Base-by-base conservation (phyloP, 2,329 filamentous ascomycete genomes). In the Acarospora socialis region DNA sequence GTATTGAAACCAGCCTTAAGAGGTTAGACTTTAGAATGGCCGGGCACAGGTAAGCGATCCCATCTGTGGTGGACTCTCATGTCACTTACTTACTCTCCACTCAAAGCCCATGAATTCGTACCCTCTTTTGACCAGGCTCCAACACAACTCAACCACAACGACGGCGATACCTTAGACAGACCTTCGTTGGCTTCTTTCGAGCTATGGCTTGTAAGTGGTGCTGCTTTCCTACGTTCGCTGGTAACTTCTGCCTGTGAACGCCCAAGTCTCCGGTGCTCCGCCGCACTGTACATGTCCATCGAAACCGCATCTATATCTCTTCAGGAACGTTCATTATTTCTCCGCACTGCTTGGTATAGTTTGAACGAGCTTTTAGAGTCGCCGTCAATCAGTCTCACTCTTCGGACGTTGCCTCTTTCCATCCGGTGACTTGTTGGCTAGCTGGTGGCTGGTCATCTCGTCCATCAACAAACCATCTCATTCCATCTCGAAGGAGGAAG, bases 151-250 rank as follows among this genome's bases (percentile, higher is more conserved):
- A 18, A 34, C 25, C 18, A 15, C 18, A 34, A 32, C 25, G 25
- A 21, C 32, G 15, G 12, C 32, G 21, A 30, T 24, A 30, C 21
- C 25, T 23, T 27, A 24, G 21, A 30, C 24, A 30, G 20, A 15
- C 16, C 21, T 18, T 34, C 32, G 21, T 34, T 34, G 24, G 21
- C 24, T 21, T 18, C 26, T 38, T 41, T 25, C 31, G 28, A 37
- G 35, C 39, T 33, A 56, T 55, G 54, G 54, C 54, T 55, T 54
- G 54, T 57, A 52, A 55, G 54, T 56, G 27, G 3, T 37, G n/a
- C n/a, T n/a, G n/a, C n/a, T n/a, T n/a, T n/a, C n/a, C n/a, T n/a
- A n/a, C n/a, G n/a, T n/a, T n/a, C n/a, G n/a, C n/a, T n/a, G n/a
- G n/a, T n/a, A n/a, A n/a, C n/a, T n/a, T n/a, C n/a, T n/a, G n/a